Base-by-base conservation (phyloP, 805 yeast genomes). In the Barnettozyma siamensis region DNA sequence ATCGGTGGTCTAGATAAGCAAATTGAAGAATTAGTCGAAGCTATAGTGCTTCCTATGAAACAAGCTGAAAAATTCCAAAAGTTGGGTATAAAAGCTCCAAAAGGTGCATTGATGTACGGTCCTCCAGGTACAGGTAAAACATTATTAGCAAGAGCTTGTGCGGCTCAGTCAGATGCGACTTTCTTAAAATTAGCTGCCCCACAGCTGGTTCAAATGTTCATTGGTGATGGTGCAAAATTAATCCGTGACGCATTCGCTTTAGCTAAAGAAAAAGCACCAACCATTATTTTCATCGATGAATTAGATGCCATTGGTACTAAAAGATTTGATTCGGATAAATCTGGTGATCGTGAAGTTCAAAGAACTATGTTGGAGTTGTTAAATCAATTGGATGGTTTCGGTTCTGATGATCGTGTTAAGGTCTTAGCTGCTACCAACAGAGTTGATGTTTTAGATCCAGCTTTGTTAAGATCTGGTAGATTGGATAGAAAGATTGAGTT, bases 111-210 rank as follows among this genome's bases (percentile, higher is more conserved):
- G 40, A 88, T 93, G 89, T 93, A 93, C 62, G 99, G 99, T 29
- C 98, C 99, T 8, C 99, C 99, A 40, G 99, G 99, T 63, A 93
- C 99, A 2, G 99, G 99, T 63, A 93, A 93, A 66, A 93, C 99
- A 2, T 70, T 93, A 46, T 73, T 93, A 51, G 99, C 99, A 9
- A 81, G 96, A 62, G 99, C 99, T 2, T 95, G 97, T 69, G 99
- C 99, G 19, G 96, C 97, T 41, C 98, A 93, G 64, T 87, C 98
- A 1, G 88, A 89, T 64, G 99, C 99, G 13, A 93, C 99, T 0
- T 93, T 93, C 63, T 73, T 93, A 60, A 87, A 95, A 60, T 75
- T 93, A 42, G 98, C 97, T 1, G 99, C 98, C 29, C 96, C 99
- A 8, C 99, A 93, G 65, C 78, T 93, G 50, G 97, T 93, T 42